Evolutionary conservation across 345 rosid species (phyloP).

Genomic region (Eucalyptus marginata): DNA sequence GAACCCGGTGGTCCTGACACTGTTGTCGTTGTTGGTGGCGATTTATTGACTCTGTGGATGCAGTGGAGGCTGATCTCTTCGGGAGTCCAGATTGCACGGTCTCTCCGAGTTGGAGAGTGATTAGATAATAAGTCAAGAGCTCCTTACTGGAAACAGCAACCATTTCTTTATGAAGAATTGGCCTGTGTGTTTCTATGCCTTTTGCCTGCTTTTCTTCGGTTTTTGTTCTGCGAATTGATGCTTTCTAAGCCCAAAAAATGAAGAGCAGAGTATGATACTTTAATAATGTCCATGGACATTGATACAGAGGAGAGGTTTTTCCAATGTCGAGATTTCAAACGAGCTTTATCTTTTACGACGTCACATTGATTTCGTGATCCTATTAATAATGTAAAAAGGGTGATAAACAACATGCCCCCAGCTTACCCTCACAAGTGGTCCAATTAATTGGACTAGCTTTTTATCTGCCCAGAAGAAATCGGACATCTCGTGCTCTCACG

Average conservation of each 20-base stretch:
- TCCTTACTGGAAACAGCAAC: constrained; percentile 15
- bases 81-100: constrained; percentile 19
- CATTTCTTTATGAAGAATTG: constrained; percentile 8
- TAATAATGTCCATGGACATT: background rate
- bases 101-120: background rate
- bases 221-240: background rate
- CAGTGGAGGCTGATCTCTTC: background rate
- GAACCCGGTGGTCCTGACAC: background rate
- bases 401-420: too few relatives aligned
- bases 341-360: too few relatives aligned
- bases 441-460: too few relatives aligned
- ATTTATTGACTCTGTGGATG: background rate
- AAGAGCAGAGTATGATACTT: background rate
- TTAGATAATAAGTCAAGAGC: background rate
- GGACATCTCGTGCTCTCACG: background rate
- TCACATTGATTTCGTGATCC: too few relatives aligned
- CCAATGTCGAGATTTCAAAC: background rate
- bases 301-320: background rate
- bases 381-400: too few relatives aligned
- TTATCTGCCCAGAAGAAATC: background rate
- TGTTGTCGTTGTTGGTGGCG: fast-evolving
- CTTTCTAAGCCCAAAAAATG: background rate
- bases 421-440: too few relatives aligned
- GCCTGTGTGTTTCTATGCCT: background rate
- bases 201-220: background rate